Evolutionary conservation across 495 filamentous ascomycete species (phyloP).

Genomic region (Penicillium egyptiacum): DNA sequence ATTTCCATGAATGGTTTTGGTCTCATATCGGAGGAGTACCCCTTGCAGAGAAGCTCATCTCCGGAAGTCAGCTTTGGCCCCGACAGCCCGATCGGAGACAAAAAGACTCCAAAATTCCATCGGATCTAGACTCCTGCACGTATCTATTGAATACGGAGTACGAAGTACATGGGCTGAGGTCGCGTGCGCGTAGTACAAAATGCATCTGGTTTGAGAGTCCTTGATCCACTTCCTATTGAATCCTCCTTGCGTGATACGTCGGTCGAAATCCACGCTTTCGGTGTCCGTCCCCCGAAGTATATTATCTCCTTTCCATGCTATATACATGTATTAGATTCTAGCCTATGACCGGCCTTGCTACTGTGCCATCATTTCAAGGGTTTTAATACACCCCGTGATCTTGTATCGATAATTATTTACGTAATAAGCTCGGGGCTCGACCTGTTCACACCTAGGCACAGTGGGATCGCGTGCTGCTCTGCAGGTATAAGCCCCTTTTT

Average conservation of each 20-base stretch:
- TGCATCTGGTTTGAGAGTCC: neutral
- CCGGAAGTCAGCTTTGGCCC: slow-evolving; percentile 13
- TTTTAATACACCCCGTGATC: neutral
- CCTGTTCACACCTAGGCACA: too few relatives aligned
- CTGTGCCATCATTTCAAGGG: neutral
- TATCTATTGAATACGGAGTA: neutral
- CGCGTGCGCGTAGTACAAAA: slow-evolving; percentile 12
- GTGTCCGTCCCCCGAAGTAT: neutral
- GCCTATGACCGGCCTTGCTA: neutral
- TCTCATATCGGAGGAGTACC: slow-evolving; percentile 26
- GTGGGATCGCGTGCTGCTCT: neutral
- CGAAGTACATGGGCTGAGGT: neutral
- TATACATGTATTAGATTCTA: too few relatives aligned
- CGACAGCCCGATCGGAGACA: slow-evolving; percentile 10
- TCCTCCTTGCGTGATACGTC: slow-evolving; percentile 14
- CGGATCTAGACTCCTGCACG: neutral
- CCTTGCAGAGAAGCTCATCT: slow-evolving; percentile 23
- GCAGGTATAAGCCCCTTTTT: neutral
- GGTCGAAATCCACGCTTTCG: neutral
- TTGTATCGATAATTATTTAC: neutral
- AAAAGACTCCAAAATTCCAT: neutral
- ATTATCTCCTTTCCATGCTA: neutral
- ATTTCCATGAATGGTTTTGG: slow-evolving; percentile 10
- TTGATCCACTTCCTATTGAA: slow-evolving; percentile 12
- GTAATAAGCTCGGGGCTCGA: neutral